phyloP scores from a whole-genome alignment of 2,329 filamentous ascomycete species.

The Penicillium paneum region DNA sequence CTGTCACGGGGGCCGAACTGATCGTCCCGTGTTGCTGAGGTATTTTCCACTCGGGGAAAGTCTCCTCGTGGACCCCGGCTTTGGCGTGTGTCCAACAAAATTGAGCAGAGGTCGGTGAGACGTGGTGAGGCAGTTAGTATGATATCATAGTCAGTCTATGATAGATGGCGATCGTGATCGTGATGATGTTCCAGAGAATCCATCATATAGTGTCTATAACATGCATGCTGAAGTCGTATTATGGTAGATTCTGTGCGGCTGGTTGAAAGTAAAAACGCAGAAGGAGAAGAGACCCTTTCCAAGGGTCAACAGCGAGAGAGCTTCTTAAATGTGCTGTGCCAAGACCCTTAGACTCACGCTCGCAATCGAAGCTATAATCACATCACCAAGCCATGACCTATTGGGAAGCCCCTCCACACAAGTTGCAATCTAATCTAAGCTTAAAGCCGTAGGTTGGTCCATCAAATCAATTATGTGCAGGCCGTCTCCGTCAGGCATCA shows the following conservation, averaged over 20 bases:
- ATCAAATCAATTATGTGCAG: not conserved
- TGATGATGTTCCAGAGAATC: not conserved
- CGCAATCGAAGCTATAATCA: slow-evolving; percentile 34
- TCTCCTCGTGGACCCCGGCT: not conserved
- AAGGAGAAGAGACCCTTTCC: not conserved
- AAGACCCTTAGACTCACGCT: slow-evolving; percentile 20
- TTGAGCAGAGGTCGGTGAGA: not conserved
- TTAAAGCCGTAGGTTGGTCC: slow-evolving; percentile 15
- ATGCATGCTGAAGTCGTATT: not conserved
- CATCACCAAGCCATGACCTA: slow-evolving; percentile 28
- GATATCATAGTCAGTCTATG: not conserved
- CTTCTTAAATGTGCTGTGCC: slow-evolving; percentile 26
- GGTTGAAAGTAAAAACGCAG: not conserved
- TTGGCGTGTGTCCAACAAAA: not conserved
- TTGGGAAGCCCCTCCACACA: slow-evolving; percentile 11
- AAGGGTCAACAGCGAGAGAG: slow-evolving; percentile 8
- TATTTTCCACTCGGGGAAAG: not conserved
- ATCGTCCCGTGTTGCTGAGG: slow-evolving; percentile 8
- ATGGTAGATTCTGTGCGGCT: not conserved
- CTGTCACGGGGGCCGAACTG: not conserved
- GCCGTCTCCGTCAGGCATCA: slow-evolving; percentile 12
- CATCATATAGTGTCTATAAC: not conserved
- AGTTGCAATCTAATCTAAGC: slow-evolving; percentile 20
- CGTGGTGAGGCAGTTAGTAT: not conserved
- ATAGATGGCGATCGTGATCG: not conserved